Evolutionary conservation across 2,329 filamentous ascomycete species (phyloP).

Genomic region (Pseudogymnoascus sp.): DNA sequence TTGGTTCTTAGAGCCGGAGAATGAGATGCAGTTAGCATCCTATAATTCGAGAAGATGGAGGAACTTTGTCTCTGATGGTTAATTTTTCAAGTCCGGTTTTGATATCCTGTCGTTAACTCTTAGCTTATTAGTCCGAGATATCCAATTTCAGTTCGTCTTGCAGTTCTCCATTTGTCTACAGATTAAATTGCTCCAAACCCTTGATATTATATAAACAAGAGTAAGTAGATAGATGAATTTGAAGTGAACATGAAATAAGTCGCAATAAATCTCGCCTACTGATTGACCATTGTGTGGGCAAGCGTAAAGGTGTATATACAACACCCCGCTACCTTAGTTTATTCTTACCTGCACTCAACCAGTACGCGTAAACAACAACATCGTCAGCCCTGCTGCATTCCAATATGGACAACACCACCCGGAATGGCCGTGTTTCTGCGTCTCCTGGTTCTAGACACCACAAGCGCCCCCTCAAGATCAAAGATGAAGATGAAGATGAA

Average conservation of each 20-base stretch:
- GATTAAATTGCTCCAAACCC: not conserved
- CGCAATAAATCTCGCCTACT: not conserved
- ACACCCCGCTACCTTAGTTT: not conserved
- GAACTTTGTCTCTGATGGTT: not conserved
- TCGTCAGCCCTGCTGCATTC: not conserved
- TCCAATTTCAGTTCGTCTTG: not conserved
- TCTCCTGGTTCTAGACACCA: not conserved
- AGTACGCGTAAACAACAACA: not conserved
- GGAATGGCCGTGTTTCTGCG: not conserved
- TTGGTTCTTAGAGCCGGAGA: not conserved
- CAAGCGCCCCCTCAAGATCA: not conserved
- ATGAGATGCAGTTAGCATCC: not conserved
- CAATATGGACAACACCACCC: not conserved
- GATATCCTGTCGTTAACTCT: not conserved
- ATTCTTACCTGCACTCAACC: not conserved
- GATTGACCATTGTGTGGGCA: not conserved
- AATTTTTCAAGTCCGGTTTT: not conserved
- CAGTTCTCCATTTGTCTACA: not conserved
- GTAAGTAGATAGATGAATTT: not conserved
- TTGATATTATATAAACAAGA: not conserved
- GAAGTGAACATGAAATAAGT: not conserved
- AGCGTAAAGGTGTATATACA: not conserved
- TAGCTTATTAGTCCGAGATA: not conserved
- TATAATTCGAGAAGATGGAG: not conserved
- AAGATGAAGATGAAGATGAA: not conserved